Base-by-base conservation (phyloP, 176 grass and related monocot species). In the Carex scoparia region DNA sequence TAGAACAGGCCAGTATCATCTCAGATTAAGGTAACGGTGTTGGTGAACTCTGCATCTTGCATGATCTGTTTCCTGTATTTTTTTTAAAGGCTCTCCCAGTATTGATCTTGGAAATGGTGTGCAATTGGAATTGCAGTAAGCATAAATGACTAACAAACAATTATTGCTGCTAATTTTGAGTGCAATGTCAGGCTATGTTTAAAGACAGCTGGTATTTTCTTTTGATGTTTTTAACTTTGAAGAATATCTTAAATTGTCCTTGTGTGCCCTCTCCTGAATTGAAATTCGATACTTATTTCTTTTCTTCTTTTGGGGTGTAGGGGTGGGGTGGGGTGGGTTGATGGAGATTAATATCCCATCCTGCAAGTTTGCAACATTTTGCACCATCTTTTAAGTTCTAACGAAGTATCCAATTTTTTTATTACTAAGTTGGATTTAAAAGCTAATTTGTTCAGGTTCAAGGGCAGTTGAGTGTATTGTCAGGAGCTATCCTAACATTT, bases 391-490 rank as follows among this genome's bases (percentile, higher is more conserved):
- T 18, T 8, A 57, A 33, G n/a, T 79, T 79, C 5, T 18, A 63
- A 44, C n/a, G 1, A 48, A 63, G 79, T 63, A 46, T 48, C 40
- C 54, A 1, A 84, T 84, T 61, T 35, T 79, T 79, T 86, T 65
- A 74, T 73, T 58, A 32, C 55, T 81, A 73, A 58, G 49, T 63
- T 30, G 69, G 62, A 58, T 65, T 84, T n/a, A 12, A 44, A 40
- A 86, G 60, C 86, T 86, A 91, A 9, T 65, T 83, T 87, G 88
- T 88, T 90, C 85, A 99, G 97, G 97, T 99, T 30, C 91, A 99
- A 94, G 97, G 97, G 38, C 90, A 92, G 84, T 91, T 99, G 86
- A 96, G 93, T 83, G 87, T 99, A 83, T 87, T 94, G 46, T 88
- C 87, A 76, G 93, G 97, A 79, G 93, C 87, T 64, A 51, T 94